A percentile compares a stretch with the other conserved stretches of the same genome.
Evolutionary conservation across 139 green algal genomes (phyloP).

Genomic region (Chlorokybus atmophyticus): DNA sequence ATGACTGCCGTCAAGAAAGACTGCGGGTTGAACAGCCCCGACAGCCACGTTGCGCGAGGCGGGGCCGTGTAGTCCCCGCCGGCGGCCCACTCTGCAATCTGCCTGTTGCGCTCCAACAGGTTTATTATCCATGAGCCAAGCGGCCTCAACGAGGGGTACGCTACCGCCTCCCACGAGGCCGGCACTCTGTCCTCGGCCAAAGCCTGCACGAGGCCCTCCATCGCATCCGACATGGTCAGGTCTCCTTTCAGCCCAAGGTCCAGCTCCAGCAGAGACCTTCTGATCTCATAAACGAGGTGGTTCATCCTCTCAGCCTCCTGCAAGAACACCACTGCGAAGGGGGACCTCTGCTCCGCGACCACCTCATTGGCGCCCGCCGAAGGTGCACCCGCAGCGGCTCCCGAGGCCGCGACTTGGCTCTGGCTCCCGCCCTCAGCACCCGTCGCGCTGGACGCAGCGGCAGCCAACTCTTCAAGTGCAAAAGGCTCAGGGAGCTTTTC

Average conservation of each 20-base stretch:
- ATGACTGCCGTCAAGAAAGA: conserved; percentile 87
- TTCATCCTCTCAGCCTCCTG: conserved; percentile 84
- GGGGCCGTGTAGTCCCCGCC: conserved; percentile 61
- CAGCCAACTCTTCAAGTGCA: conserved; percentile 72
- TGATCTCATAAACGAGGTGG: conserved; percentile 62
- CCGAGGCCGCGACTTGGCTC: too few species aligned
- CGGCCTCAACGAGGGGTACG: conserved; percentile 62
- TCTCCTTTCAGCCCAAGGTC: conserved; percentile 82
- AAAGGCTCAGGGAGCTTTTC: conserved; percentile 64
- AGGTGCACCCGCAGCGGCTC: too few species aligned
- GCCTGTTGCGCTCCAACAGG: conserved; percentile 52
- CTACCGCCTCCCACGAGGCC: conserved; percentile 53
- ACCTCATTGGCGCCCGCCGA: too few species aligned
- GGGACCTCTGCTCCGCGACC: conserved; percentile 52
- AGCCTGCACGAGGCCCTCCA: conserved; percentile 64
- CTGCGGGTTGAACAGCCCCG: conserved; percentile 81
- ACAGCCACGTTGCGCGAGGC: conserved; percentile 45
- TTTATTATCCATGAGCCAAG: conserved; percentile 58
- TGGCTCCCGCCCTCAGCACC: too few species aligned
- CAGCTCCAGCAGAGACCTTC: conserved; percentile 62
- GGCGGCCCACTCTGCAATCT: conserved; percentile 69
- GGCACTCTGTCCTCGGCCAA: conserved; percentile 55
- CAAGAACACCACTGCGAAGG: conserved; percentile 81
- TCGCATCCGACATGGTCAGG: conserved; percentile 75
- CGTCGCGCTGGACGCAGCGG: conserved; percentile 53